Conservation (phyloP, 164 flowering plant species). For the Dillenia suffruticosa region DNA sequence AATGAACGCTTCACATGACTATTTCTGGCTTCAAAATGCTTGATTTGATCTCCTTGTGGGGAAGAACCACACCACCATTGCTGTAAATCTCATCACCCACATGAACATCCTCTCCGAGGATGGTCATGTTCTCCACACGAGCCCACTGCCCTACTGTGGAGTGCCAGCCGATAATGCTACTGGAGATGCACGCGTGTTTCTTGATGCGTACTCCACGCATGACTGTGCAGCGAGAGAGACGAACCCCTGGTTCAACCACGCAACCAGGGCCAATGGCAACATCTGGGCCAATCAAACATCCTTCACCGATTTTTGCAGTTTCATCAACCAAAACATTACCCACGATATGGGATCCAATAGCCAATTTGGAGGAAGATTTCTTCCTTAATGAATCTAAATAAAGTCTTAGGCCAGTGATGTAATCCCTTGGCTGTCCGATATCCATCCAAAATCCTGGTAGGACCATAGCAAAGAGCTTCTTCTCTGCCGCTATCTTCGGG, state of each 20-base stretch:
- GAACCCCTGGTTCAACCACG: constrained; percentile 87
- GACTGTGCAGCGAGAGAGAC: constrained; percentile 92
- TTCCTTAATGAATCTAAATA: constrained; percentile 81
- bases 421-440: constrained; percentile 95
- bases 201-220: constrained; percentile 92
- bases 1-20: constrained; percentile 57
- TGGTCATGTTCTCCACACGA: constrained; percentile 96
- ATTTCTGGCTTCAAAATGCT: constrained; percentile 97
- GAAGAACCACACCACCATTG: constrained; percentile 94
- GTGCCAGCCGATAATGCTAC: constrained; percentile 98
- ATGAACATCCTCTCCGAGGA: constrained; percentile 97
- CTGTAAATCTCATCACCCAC: constrained; percentile 92
- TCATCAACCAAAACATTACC: constrained; percentile 92
- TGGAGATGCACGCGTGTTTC: constrained; percentile 86
- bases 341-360: constrained; percentile 63
- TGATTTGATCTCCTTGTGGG: constrained; percentile 94
- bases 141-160: constrained; percentile 98
- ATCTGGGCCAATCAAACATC: constrained; percentile 94
- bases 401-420: constrained; percentile 86
- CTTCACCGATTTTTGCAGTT: constrained; percentile 87
- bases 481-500: constrained; percentile 82
- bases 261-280: constrained; percentile 98
- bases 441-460: constrained; percentile 99
- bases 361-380: constrained; percentile 58
- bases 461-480: constrained; percentile 88